Base-by-base conservation (phyloP, 495 filamentous ascomycete genomes). In the Penicillium macrosclerotiorum region DNA sequence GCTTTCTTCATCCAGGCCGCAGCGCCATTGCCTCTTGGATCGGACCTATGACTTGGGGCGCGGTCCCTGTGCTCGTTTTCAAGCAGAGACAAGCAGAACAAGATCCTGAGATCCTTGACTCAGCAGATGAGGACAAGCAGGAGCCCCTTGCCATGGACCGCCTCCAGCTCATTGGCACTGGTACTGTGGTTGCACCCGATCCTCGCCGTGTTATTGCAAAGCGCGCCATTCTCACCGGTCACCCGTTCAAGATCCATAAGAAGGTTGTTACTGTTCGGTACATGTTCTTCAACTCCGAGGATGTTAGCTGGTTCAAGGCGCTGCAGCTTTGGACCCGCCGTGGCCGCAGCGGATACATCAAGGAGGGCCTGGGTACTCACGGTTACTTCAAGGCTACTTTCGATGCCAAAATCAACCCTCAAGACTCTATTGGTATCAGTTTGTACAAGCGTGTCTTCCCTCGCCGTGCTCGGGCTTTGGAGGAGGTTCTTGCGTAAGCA, bases 331-430 rank as follows among this genome's bases (percentile, higher is more conserved):
- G 92, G 89, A 98, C 93, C 24, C 89, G 80, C 69, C 70, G 93
- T 37, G 93, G 93, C 1, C 77, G 92, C 56, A 84, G 78, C 49
- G 93, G 93, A 9, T 94, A 81, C 55, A 82, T 97, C 68, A 95
- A 95, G 74, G 93, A 98, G 74, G 77, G 83, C 53, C 70, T 98
- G 50, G 93, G 93, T 57, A 98, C 93, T 20, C 93, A 98, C 69
- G 93, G 93, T 37, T 98, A 97, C 73, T 97, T 97, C 76, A 98
- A 98, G 79, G 92, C 91, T 5, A 95, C 86, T 16, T 98, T 98
- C 72, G 94, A 98, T 67, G 89, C 84, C 18, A 88, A 83, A 63
- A 89, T 97, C 64, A 95, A 95, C 68, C 90, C 93, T 4, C 86
- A 94, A 67, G 93, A 98, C 64, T 81, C 89, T 4, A 81, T 98